Conservation (phyloP, 495 filamentous ascomycete genomes). For the Neurospora sp. region DNA sequence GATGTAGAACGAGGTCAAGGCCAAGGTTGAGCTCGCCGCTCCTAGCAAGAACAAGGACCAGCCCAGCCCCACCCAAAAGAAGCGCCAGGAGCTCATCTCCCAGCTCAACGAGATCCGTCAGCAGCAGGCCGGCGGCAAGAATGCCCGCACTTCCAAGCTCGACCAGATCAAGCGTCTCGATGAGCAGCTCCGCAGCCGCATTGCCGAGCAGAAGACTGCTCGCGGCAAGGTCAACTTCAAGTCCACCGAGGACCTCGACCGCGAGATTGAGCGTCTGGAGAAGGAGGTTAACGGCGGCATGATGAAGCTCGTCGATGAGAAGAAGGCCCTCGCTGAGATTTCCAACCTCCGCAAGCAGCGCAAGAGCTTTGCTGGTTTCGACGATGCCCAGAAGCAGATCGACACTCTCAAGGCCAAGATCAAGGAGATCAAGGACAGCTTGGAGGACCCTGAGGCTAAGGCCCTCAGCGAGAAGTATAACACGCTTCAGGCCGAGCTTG, state of each 20-base stretch:
- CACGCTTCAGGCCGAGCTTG: conserved; percentile 73
- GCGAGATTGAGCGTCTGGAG: conserved; percentile 67
- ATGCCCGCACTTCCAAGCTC: conserved; percentile 57
- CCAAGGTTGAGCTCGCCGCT: conserved; percentile 69
- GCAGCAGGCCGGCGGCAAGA: conserved; percentile 78
- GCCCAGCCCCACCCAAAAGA: conserved; percentile 62
- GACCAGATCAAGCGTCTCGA: conserved; percentile 85
- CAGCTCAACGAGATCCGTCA: conserved; percentile 63
- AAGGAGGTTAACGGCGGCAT: conserved; percentile 73
- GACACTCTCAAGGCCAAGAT: conserved; percentile 76
- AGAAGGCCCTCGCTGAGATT: conserved; percentile 78
- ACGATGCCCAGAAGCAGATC: conserved; percentile 73
- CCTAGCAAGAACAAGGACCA: conserved; percentile 58
- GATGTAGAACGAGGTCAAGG: conserved; percentile 66
- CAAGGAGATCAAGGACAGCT: conserved; percentile 67
- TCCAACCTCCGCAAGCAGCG: conserved; percentile 73
- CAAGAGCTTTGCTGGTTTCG: conserved; percentile 79
- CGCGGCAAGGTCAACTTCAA: conserved; percentile 70
- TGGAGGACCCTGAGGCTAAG: conserved; percentile 89
- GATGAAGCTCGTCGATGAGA: conserved; percentile 93
- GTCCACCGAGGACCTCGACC: conserved; percentile 77
- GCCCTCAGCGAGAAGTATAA: conserved; percentile 76
- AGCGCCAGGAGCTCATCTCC: conserved; percentile 68
- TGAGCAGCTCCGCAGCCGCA: conserved; percentile 66
- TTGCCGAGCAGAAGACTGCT: conserved; percentile 76